These are phyloP conservation scores for Aspergillus nomiae DNA, from an alignment of 2,329 filamentous ascomycete species.

Conservation along the genomic window DNA sequence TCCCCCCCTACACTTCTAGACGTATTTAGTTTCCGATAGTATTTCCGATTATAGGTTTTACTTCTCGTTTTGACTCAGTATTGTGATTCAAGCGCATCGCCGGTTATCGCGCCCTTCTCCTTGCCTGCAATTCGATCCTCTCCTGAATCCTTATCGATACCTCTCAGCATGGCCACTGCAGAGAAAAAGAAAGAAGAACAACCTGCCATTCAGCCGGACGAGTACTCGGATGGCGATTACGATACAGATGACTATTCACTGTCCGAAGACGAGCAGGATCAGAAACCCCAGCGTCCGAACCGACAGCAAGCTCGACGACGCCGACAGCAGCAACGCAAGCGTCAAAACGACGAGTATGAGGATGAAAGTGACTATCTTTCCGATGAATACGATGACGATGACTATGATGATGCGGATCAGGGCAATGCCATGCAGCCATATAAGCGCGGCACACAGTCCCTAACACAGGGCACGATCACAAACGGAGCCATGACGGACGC, in stretches of 20 bases:
- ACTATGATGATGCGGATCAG: conserved; percentile 34
- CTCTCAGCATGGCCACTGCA: conserved; percentile 29
- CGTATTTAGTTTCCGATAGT: neutral
- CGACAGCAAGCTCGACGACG: conserved; percentile 21
- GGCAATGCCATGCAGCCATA: conserved; percentile 31
- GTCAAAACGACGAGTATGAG: conserved; percentile 31
- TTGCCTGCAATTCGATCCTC: neutral
- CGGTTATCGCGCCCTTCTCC: neutral
- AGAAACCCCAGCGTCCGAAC: conserved; percentile 15
- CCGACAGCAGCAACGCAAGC: conserved; percentile 23
- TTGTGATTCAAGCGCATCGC: neutral
- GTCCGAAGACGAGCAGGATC: conserved; percentile 26
- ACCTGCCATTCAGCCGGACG: conserved; percentile 27
- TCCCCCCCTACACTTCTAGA: neutral
- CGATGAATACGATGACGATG: conserved; percentile 34
- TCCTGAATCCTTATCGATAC: neutral
- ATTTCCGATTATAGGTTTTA: neutral
- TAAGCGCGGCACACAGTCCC: conserved; percentile 15
- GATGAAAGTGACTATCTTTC: conserved; percentile 34
- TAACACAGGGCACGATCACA: conserved; percentile 20
- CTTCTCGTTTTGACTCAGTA: neutral
- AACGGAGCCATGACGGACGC: conserved; percentile 26
- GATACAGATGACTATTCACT: conserved; percentile 32
- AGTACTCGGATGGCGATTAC: conserved; percentile 27
- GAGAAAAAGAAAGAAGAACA: conserved; percentile 32